Base-by-base conservation (phyloP, 164 flowering plant genomes). In the Dillenia turbinata region DNA sequence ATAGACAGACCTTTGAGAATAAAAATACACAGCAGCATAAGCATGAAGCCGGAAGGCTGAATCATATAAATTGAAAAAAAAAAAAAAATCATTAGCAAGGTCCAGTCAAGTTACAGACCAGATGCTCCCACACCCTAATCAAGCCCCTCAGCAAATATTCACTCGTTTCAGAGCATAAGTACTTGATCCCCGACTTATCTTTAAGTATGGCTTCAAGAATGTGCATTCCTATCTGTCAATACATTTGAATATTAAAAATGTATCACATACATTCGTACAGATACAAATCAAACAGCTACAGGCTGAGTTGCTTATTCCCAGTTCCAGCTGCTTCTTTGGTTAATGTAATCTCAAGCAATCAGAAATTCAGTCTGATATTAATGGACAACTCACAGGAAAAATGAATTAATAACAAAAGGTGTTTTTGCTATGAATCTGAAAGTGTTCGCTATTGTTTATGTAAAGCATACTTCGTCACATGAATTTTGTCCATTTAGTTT, bases 181-280 rank as follows among this genome's bases (percentile, higher is more conserved):
- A 50, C 0, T 59, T 63, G 52, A 77, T 49, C 43, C 80, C 79
- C 5, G 54, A 48, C 14, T 40, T 49, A 57, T 74, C 70, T 61
- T 56, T 75, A 47, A 79, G 65, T 19, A 79, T 70, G 47, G 83
- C 68, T 71, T 79, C 83, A 47, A 79, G 70, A 44, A 79, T 74
- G 62, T 77, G 77, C 77, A 77, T 69, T 16, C 61, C 73, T 44
- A 79, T 61, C 83, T 77, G 71, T 40, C 33, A 45, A 58, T 6
- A 49, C 5, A 47, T 22, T 13, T 26, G 17, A n/a, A 33, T 2
- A 44, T 24, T 44, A 14, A 16, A 16, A 19, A 45, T 22, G 17
- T 0, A 44, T 16, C 12, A 1, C 19, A 17, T 44, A 22, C 16
- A 14, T 46, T 14, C 9, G 10, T 17, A 19, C 59, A 57, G 17